These are phyloP conservation scores for Wickerhamomyces xylosicus DNA, from an alignment of 805 yeast genomes.

Conservation along the genomic window DNA sequence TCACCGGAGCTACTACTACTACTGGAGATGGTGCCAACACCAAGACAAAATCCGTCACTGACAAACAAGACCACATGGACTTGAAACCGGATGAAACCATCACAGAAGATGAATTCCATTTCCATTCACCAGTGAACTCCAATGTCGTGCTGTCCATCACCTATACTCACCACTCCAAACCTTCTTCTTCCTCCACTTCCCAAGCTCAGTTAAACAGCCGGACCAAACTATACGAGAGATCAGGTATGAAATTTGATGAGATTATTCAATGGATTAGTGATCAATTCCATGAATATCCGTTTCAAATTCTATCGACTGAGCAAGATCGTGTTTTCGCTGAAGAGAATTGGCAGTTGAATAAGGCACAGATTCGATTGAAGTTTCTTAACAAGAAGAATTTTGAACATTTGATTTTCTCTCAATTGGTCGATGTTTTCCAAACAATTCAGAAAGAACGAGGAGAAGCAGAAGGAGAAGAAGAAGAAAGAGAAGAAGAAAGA, in stretches of 20 bases:
- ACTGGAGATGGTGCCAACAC: too few relatives aligned
- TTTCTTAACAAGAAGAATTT: too few relatives aligned
- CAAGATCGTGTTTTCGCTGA: neutral
- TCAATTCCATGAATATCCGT: neutral
- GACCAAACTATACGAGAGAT: neutral
- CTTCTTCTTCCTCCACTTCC: neutral
- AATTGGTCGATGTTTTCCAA: slow-evolving; percentile 3
- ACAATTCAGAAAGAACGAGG: too few relatives aligned
- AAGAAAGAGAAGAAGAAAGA: too few relatives aligned
- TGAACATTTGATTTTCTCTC: neutral
- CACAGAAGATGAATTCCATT: slow-evolving; percentile 4
- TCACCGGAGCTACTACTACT: too few relatives aligned
- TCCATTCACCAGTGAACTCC: slow-evolving; percentile 16
- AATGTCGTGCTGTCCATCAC: slow-evolving; percentile 15
- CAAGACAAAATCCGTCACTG: too few relatives aligned
- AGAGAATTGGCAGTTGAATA: neutral
- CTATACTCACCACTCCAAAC: neutral
- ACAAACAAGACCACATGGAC: too few relatives aligned
- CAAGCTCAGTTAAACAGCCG: too few relatives aligned
- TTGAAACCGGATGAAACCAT: too few relatives aligned
- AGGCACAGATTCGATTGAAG: neutral
- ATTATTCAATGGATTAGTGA: neutral
- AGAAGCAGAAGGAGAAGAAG: slow-evolving; percentile 3
- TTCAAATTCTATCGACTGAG: neutral
- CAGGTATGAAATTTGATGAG: neutral